Percentiles rank a stretch among this genome's conserved stretches.
Conservation (phyloP, 78 protist species). For the slime mould (Dictyostelium discoideum) region DNA sequence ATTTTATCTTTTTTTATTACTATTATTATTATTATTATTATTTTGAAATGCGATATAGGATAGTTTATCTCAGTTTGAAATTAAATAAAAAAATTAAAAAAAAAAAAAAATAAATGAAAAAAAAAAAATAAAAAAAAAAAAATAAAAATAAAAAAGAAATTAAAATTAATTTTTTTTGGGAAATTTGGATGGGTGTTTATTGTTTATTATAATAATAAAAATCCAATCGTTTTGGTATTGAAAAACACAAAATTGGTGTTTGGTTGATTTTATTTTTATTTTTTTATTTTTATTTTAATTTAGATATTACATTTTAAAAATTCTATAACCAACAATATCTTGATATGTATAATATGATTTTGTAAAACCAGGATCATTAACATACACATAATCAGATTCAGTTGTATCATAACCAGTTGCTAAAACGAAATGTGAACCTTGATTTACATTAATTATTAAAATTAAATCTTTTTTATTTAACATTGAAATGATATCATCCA, state of each 20-base stretch:
- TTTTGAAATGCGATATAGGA: too few species aligned
- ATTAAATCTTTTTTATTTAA: not conserved
- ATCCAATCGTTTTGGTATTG: too few species aligned
- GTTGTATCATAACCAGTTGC: slow-evolving; percentile 24
- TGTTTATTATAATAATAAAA: too few species aligned
- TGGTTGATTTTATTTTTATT: too few species aligned
- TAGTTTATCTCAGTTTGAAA: too few species aligned
- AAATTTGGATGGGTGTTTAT: too few species aligned
- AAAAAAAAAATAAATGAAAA: not conserved
- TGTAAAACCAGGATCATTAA: slow-evolving; percentile 62
- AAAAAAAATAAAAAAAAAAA: not conserved
- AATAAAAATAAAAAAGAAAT: too few species aligned
- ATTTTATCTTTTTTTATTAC: not conserved
- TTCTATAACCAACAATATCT: slow-evolving; percentile 48
- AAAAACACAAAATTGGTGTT: too few species aligned
- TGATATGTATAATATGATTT: not conserved
- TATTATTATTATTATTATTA: too few species aligned
- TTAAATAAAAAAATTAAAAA: not conserved
- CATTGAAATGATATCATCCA: not conserved
- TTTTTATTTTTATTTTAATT: too few species aligned
- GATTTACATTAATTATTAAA: slow-evolving; percentile 24
- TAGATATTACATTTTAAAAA: slow-evolving; percentile 38
- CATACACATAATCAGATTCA: not conserved
- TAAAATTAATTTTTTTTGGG: too few species aligned
- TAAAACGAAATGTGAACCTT: slow-evolving; percentile 56